phyloP scores from a whole-genome alignment of 129 eudicot genomes.

The Arctium minus region DNA sequence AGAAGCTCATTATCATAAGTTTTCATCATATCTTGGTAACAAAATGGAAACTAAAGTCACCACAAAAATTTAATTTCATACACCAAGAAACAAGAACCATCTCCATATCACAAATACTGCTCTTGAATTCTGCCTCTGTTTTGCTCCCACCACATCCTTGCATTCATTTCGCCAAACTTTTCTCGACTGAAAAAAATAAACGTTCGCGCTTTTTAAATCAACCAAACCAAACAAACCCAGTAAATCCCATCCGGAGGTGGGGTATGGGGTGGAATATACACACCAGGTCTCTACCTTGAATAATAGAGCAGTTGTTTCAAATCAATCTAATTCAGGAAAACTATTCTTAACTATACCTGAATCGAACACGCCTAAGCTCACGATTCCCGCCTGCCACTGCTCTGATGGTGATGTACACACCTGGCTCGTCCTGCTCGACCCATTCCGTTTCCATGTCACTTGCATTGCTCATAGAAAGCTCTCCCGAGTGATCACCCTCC shows the following conservation, averaged over 20 bases:
- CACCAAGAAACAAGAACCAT: slow-evolving; percentile 9
- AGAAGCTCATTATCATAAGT: background rate
- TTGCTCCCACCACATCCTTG: slow-evolving; percentile 97
- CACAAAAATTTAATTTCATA: slow-evolving; percentile 23
- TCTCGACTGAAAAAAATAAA: slow-evolving; percentile 73
- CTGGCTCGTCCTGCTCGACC: slow-evolving; percentile 97
- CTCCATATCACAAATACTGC: slow-evolving; percentile 66
- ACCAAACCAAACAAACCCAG: background rate
- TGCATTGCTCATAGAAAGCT: slow-evolving; percentile 78
- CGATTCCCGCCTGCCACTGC: slow-evolving; percentile 82
- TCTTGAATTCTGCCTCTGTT: slow-evolving; percentile 90
- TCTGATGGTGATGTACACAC: slow-evolving; percentile 91
- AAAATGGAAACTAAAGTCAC: slow-evolving; percentile 19
- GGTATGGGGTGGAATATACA: no score
- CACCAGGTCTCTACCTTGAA: no score
- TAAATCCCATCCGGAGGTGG: background rate
- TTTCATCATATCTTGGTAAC: slow-evolving; percentile 12
- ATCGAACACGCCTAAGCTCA: slow-evolving; percentile 89
- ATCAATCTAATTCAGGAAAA: background rate
- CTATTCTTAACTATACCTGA: slow-evolving; percentile 53
- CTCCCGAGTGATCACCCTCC: slow-evolving; percentile 70
- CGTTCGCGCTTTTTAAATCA: background rate
- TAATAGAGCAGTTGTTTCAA: background rate
- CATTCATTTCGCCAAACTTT: slow-evolving; percentile 89
- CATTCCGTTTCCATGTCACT: slow-evolving; percentile 94